A percentile compares a stretch with the other conserved stretches of the same genome.
These are phyloP conservation scores for Quercus robur DNA, from an alignment of 306 rosid genomes.

Conservation along the genomic window DNA sequence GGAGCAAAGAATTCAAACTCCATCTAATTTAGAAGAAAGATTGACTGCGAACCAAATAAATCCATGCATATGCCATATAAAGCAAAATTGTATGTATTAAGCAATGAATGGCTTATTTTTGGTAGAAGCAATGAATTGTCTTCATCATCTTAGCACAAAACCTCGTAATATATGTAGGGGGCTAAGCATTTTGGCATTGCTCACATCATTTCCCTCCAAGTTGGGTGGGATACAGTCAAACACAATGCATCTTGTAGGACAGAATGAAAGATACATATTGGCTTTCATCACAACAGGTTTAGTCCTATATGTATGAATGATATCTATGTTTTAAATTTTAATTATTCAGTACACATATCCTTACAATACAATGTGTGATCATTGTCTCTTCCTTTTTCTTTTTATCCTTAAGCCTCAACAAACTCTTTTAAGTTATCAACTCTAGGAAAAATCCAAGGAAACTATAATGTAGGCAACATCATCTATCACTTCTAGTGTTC, in stretches of 20 bases:
- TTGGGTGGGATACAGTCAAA: background rate
- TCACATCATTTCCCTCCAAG: conserved; percentile 7
- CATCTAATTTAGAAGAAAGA: too few relatives aligned
- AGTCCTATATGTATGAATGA: background rate
- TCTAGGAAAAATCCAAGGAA: background rate
- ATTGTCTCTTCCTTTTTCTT: background rate
- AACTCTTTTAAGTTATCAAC: background rate
- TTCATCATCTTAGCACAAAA: background rate
- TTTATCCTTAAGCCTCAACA: background rate
- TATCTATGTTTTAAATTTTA: too few relatives aligned
- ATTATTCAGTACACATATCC: too few relatives aligned
- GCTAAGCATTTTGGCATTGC: background rate
- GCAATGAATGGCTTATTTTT: background rate
- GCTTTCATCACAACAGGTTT: background rate
- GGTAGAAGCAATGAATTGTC: background rate
- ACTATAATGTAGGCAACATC: background rate
- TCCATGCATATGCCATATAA: background rate
- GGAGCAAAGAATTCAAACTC: too few relatives aligned
- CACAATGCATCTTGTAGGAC: background rate
- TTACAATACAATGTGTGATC: background rate
- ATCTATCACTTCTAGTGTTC: background rate
- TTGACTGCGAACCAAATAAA: background rate
- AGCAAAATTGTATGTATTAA: background rate
- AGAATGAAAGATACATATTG: background rate
- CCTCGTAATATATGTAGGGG: background rate